phyloP scores from a whole-genome alignment of 345 rosid genomes.

The Eucalyptus regnans region DNA sequence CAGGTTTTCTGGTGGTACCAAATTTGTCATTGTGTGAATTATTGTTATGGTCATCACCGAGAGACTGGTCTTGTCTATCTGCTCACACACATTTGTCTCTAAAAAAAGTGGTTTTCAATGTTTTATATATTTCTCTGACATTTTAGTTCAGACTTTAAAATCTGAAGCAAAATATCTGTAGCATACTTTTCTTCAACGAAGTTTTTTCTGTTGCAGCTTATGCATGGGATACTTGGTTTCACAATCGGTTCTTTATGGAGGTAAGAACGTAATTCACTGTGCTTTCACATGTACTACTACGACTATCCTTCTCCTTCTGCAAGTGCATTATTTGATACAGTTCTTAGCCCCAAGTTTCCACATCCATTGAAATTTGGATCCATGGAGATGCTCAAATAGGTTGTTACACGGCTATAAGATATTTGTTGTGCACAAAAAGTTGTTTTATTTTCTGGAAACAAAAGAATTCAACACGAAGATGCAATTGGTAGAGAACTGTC shows the following conservation, averaged over 20 bases:
- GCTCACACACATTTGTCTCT: background rate
- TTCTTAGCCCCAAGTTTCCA: background rate
- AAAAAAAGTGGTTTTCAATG: background rate
- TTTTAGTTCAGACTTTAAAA: background rate
- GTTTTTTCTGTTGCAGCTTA: conserved; percentile 41
- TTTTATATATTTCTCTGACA: background rate
- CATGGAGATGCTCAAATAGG: background rate
- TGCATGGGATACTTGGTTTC: conserved; percentile 79
- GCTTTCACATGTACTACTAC: background rate
- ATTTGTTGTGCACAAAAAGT: background rate
- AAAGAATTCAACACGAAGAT: background rate
- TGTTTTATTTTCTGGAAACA: background rate
- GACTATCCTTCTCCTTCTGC: background rate
- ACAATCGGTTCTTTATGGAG: conserved; percentile 86
- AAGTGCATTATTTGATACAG: background rate
- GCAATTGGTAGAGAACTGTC: background rate
- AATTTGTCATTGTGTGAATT: background rate
- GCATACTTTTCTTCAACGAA: background rate
- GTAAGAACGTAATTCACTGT: conserved; percentile 10
- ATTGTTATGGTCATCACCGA: background rate
- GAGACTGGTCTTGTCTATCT: background rate
- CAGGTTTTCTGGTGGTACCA: background rate
- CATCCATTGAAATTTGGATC: background rate
- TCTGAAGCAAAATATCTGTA: background rate
- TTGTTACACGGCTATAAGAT: background rate